A percentile compares a stretch with the other conserved stretches of the same genome.
Evolutionary conservation across 2,329 filamentous ascomycete species (phyloP).

Genomic region (Fusarium anguioides): DNA sequence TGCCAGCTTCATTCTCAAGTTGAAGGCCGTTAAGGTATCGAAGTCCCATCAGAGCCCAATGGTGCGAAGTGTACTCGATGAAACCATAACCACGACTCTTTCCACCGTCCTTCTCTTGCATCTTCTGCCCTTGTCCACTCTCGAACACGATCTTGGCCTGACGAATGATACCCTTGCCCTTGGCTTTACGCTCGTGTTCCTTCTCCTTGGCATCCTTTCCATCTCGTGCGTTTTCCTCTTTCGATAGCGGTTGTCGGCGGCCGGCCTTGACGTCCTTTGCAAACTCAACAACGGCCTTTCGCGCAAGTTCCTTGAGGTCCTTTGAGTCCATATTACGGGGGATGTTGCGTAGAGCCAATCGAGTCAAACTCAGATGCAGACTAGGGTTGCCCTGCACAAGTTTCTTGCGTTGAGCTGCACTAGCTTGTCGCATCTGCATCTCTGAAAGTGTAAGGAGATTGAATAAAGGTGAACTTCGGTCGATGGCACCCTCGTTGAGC

Average conservation of each 20-base stretch:
- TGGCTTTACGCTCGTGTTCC: conserved; percentile 81
- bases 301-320: conserved; percentile 88
- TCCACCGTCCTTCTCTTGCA: conserved; percentile 78
- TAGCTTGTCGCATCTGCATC: conserved; percentile 87
- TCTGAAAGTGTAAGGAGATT: conserved; percentile 81
- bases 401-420: conserved; percentile 85
- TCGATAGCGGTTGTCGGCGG: conserved; percentile 80
- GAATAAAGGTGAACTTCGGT: conserved; percentile 81
- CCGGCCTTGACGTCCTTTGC: conserved; percentile 88
- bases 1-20: conserved; percentile 71
- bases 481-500: conserved; percentile 85
- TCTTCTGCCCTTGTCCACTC: conserved; percentile 84
- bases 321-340: conserved; percentile 86
- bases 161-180: conserved; percentile 86
- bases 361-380: conserved; percentile 87
- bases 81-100: conserved; percentile 97
- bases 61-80: conserved; percentile 94
- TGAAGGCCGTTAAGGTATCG: conserved; percentile 89
- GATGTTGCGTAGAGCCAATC: conserved; percentile 91
- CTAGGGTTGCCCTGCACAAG: conserved; percentile 92
- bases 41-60: conserved; percentile 93
- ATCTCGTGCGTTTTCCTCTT: conserved; percentile 85
- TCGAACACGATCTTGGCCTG: conserved; percentile 98
- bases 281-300: conserved; percentile 94
- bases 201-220: conserved; percentile 83